Evolutionary conservation across 2,329 filamentous ascomycete genomes (phyloP).

Genomic region (Aspergillus vadensis): DNA sequence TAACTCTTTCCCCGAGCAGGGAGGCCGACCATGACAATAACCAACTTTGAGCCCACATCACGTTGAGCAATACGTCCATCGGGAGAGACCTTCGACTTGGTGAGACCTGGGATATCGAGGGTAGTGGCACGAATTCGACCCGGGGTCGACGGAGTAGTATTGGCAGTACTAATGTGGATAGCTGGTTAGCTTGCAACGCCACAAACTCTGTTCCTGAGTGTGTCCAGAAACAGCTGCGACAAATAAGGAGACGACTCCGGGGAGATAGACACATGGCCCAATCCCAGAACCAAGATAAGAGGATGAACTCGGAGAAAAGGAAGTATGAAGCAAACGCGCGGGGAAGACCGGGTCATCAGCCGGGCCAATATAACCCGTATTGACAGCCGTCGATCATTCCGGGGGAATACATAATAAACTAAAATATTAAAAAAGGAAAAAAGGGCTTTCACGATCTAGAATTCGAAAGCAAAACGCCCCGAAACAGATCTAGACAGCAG

Average conservation of each 20-base stretch:
- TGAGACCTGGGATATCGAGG: constrained; percentile 94
- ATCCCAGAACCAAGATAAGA: background rate
- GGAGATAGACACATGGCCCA: background rate
- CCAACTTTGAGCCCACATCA: constrained; percentile 93
- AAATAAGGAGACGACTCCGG: background rate
- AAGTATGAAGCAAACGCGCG: constrained; percentile 2
- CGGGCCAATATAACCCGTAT: constrained; percentile 8
- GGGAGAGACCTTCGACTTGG: constrained; percentile 89
- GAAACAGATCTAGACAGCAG: constrained; percentile 7
- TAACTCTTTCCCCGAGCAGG: constrained; percentile 97
- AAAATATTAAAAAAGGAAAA: constrained; percentile 2
- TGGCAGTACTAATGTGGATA: constrained; percentile 23
- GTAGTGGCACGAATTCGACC: constrained; percentile 85
- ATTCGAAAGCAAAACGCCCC: background rate
- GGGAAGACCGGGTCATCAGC: constrained; percentile 1
- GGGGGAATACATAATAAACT: background rate
- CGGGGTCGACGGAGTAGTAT: constrained; percentile 60
- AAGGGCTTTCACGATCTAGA: constrained; percentile 14
- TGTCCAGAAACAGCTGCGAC: background rate
- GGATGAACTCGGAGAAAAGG: background rate
- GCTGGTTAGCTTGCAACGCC: constrained; percentile 4
- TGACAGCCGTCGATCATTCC: constrained; percentile 10
- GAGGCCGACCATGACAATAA: constrained; percentile 97
- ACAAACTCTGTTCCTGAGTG: background rate
- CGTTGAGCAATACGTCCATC: constrained; percentile 91